A percentile compares a stretch with the other conserved stretches of the same genome.
Evolutionary conservation across 176 grass and related monocot species (phyloP).

Genomic region (Dactylis glomerata): DNA sequence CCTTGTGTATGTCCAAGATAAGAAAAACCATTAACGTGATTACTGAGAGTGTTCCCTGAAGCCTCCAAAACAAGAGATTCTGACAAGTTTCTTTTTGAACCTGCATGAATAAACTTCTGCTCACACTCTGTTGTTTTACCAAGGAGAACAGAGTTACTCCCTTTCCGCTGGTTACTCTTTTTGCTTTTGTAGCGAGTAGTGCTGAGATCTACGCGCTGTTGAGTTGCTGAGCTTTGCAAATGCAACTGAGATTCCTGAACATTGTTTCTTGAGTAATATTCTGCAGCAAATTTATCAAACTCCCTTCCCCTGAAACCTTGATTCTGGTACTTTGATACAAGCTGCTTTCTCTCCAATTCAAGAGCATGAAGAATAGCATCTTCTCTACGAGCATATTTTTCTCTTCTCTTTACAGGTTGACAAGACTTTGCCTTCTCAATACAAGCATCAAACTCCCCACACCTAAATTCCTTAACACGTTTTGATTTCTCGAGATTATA

Average conservation of each 20-base stretch:
- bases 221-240: constrained; percentile 26
- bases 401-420: constrained; percentile 76
- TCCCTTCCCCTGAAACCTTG: constrained; percentile 32
- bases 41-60: constrained; percentile 29
- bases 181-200: constrained; percentile 60
- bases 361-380: constrained; percentile 90
- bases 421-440: constrained; percentile 73
- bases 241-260: constrained; percentile 26
- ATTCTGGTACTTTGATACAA: constrained; percentile 40
- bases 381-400: constrained; percentile 86
- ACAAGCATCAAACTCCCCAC: constrained; percentile 91
- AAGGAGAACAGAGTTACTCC: constrained; percentile 18
- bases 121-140: constrained; percentile 36
- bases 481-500: constrained; percentile 94
- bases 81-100: constrained; percentile 43
- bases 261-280: constrained; percentile 29
- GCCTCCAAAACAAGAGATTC: constrained; percentile 31
- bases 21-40: constrained; percentile 35
- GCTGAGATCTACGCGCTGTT: constrained; percentile 43
- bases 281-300: constrained; percentile 25
- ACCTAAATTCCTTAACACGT: constrained; percentile 80
- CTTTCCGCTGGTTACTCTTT: constrained; percentile 43
- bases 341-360: constrained; percentile 76
- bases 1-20: constrained; percentile 22
- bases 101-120: constrained; percentile 32